Evolutionary conservation across 2,329 filamentous ascomycete genomes (phyloP), one percentile per base, ranked within the genome.

Genomic region (Beauveria sp.): DNA sequence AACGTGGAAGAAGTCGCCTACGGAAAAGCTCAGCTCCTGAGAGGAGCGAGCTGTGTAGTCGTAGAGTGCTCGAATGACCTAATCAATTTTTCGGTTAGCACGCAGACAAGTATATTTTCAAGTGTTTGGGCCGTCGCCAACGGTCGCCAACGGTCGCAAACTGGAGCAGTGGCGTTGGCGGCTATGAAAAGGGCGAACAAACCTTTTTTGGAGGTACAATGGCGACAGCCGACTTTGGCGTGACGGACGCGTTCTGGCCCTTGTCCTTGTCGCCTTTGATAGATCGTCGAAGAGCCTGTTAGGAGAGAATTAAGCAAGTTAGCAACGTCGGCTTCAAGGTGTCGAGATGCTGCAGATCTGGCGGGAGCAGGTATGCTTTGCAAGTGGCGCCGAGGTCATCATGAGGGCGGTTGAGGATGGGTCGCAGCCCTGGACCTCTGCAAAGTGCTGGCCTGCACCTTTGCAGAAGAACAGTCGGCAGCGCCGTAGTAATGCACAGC

Each of bases 31-130:
- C 69, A 99, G 81, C 78, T 96, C 88, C 73, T 93, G 88, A 58
- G 78, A 77, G 63, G 86, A 85, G 70, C 88, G 84, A 63, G 92
- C 90, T 70, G 88, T 84, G 77, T 96, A 96, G 75, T 96, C 91
- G 81, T 96, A 96, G 63, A 97, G 87, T 34, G 95, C 95, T 80
- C 93, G 92, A 75, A 99, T 99, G 64, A 99, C 93, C 93, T 97
- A 70, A 26, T n/a, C 52, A 54, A 22, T n/a, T 34, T 45, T 7
- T 34, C 5, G 20, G 43, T 61, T 28, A 61, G 57, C 22, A 52
- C 5, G 47, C 45, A 42, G 4, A 45, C 38, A 24, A 46, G 26
- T 38, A 16, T 6, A 14, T 1, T 51, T 38, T 40, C 24, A 9
- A 20, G 22, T n/a, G 22, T 55, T 43, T 40, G 10, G 18, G 24